Evolutionary conservation across 1,284 basidiomycete genomes (phyloP), one percentile per base, ranked within the genome.

Genomic region (Trichosporon coremiiforme): DNA sequence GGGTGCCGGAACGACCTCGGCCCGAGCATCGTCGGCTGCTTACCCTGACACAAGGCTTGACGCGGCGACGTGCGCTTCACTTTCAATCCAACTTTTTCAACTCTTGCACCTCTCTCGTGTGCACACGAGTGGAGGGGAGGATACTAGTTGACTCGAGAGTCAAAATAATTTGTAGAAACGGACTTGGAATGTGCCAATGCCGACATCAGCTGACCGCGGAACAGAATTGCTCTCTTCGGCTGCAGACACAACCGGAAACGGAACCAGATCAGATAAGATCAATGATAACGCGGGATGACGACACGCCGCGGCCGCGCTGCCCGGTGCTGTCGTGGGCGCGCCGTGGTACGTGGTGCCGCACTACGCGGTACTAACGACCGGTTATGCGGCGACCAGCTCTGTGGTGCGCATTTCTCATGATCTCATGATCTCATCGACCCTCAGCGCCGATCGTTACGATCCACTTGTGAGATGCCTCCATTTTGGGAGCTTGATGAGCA

Each of bases 181-280:
- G 20, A 53, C 20, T 53, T 53, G 47, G 47, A 20, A 38, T 45
- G 41, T 45, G 41, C 41, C 41, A 53, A 53, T 53, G 47, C 47
- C 20, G n/a, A 17, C 20, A 53, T 53, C 47, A 53, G 47, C 20
- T 53, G 47, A 53, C 47, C n/a, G 47, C 47, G 47, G 47, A 22
- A 53, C 47, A 22, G 20, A 20, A 53, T 53, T 53, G n/a, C 17
- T 7, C 2, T 4, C 8, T 31, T n/a, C 57, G 29, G 29, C 41
- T 60, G 9, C 6, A 31, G 57, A 35, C 20, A 17, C 29, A 60
- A 60, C 57, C 29, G 57, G 57, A 20, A 31, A 31, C 57, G 57
- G 57, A 35, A 60, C 15, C 57, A 60, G 57, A 60, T 60, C 15
- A 60, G 57, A 60, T 60, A 60, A 60, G 57, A 60, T 60, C 57